These are phyloP conservation scores for Neopestalotiopsis sp. DNA, from an alignment of 2,329 filamentous ascomycete genomes.

Conservation along the genomic window DNA sequence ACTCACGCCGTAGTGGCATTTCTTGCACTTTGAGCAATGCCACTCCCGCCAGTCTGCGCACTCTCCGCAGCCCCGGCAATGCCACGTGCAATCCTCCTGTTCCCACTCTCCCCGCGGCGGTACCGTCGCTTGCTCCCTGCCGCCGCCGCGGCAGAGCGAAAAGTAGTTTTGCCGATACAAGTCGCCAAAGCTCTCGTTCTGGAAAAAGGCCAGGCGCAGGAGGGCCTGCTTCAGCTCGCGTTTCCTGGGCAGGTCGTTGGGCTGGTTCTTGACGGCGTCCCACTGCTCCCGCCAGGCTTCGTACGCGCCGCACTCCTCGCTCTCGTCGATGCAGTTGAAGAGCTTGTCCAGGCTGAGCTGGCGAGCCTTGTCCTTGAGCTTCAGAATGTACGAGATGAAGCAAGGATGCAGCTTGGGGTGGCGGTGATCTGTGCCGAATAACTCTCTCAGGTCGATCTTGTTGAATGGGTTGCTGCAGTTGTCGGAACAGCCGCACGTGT, in stretches of 20 bases:
- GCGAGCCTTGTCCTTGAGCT: not conserved
- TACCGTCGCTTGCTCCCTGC: not conserved
- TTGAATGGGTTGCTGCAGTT: constrained; percentile 6
- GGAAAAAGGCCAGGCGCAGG: constrained; percentile 2
- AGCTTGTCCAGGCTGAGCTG: not conserved
- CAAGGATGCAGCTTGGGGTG: not conserved
- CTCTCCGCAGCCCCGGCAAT: not conserved
- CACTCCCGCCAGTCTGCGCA: constrained; percentile 3
- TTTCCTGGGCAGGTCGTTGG: not conserved
- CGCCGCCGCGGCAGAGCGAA: not conserved
- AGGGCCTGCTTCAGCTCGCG: constrained; percentile 2
- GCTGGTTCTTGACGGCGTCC: not conserved
- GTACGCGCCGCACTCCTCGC: not conserved
- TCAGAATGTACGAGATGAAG: not conserved
- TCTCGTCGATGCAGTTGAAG: not conserved
- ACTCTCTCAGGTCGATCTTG: not conserved
- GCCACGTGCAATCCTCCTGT: not conserved
- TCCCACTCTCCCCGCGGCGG: not conserved
- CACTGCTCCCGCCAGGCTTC: not conserved
- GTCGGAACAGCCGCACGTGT: not conserved
- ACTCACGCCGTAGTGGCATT: not conserved
- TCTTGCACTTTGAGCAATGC: constrained; percentile 9
- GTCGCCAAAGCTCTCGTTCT: not conserved
- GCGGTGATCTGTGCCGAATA: not conserved
- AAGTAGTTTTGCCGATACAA: not conserved